These are phyloP conservation scores for Teratosphaeria zuluensis DNA, from an alignment of 2,329 filamentous ascomycete genomes.

Conservation along the genomic window DNA sequence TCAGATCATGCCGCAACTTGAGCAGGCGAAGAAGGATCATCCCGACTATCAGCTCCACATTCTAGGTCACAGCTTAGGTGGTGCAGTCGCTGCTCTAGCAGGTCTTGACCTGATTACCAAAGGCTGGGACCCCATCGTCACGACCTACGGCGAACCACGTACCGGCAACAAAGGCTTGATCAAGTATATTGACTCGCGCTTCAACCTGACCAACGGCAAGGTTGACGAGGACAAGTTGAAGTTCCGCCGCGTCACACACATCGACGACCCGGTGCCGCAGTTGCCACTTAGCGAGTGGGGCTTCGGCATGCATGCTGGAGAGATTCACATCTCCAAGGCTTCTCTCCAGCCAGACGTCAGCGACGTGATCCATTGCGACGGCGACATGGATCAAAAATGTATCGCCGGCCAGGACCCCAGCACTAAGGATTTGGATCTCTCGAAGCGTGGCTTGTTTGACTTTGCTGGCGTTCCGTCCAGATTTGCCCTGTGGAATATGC, in stretches of 20 bases:
- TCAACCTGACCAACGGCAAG: conserved; percentile 25
- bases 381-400: conserved; percentile 62
- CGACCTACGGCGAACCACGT: conserved; percentile 84
- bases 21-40: conserved; percentile 48
- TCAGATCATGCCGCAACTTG: conserved; percentile 58
- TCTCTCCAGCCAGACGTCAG: conserved; percentile 56
- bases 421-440: conserved; percentile 10
- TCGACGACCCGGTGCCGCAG: conserved; percentile 77
- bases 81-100: conserved; percentile 81
- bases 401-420: conserved; percentile 50
- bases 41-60: conserved; percentile 66
- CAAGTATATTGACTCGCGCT: conserved; percentile 45
- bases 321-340: conserved; percentile 72
- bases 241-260: conserved; percentile 77
- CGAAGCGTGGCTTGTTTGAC: conserved; percentile 19
- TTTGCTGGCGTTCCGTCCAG: conserved; percentile 37
- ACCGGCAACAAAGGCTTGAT: conserved; percentile 47
- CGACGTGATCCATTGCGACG: conserved; percentile 63
- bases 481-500: conserved; percentile 80
- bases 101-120: conserved; percentile 68
- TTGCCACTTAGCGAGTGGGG: conserved; percentile 83
- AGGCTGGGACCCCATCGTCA: conserved; percentile 69
- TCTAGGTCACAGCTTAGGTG: conserved; percentile 85
- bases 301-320: conserved; percentile 73
- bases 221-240: conserved; percentile 15